phyloP scores from a whole-genome alignment of 352 stramenopile species.

The Phytophthora pisi region DNA sequence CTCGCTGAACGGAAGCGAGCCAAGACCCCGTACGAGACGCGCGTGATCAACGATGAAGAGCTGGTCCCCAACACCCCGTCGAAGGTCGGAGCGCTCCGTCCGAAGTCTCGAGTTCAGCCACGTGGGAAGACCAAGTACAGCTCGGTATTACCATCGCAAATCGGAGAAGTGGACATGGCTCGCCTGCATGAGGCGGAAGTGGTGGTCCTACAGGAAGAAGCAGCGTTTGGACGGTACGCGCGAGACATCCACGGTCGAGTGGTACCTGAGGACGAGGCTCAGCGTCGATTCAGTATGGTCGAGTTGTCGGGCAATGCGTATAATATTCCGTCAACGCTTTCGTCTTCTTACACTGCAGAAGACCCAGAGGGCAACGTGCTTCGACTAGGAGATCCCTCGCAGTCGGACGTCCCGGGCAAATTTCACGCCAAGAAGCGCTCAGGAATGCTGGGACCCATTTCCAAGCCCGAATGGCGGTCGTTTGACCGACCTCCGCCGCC shows the following conservation, averaged over 20 bases:
- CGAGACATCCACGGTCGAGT: constrained; percentile 73
- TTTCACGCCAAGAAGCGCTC: constrained; percentile 69
- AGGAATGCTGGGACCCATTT: constrained; percentile 69
- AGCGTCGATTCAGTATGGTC: constrained; percentile 59
- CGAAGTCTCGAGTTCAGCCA: constrained; percentile 17
- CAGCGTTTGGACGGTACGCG: constrained; percentile 59
- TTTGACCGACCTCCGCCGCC: constrained; percentile 41
- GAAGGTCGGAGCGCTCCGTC: constrained; percentile 16
- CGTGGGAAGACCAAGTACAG: constrained; percentile 23
- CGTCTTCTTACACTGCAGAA: constrained; percentile 16
- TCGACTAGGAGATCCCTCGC: constrained; percentile 2
- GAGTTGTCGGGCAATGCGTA: constrained; percentile 63
- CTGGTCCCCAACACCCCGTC: constrained; percentile 47
- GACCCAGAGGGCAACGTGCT: constrained; percentile 17
- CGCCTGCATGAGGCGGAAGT: constrained; percentile 73
- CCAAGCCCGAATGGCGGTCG: constrained; percentile 54
- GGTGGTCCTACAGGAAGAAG: constrained; percentile 78
- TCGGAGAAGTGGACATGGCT: constrained; percentile 87
- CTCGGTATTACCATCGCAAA: constrained; percentile 59
- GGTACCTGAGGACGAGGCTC: constrained; percentile 67
- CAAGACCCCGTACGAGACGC: constrained; percentile 86
- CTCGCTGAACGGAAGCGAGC: constrained; percentile 60
- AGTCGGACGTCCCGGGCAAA: constrained; percentile 34
- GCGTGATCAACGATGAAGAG: constrained; percentile 87
- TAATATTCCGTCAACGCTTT: constrained; percentile 23